Evolutionary conservation across 768 basidiomycete species (phyloP).

Genomic region (Lactarius akahatsu): DNA sequence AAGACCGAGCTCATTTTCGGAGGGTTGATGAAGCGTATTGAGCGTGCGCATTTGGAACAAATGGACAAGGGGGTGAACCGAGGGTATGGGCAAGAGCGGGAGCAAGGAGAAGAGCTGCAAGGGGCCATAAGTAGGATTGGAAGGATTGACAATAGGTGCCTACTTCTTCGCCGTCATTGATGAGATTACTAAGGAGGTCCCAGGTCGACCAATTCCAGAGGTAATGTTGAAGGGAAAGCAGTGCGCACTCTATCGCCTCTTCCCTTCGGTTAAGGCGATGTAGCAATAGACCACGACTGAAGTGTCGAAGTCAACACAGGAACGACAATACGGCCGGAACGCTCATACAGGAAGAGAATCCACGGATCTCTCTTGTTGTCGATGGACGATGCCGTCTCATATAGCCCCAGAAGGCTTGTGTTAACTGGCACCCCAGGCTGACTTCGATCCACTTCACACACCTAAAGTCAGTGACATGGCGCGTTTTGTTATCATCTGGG

Average conservation of each 20-base stretch:
- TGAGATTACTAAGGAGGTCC: constrained; percentile 26
- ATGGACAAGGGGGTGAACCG: constrained; percentile 54
- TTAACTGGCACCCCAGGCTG: constrained; percentile 71
- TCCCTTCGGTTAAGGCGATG: constrained; percentile 75
- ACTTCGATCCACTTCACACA: constrained; percentile 58
- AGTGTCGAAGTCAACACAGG: constrained; percentile 14
- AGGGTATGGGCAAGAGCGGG: constrained; percentile 47
- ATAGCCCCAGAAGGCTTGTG: constrained; percentile 51
- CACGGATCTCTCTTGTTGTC: constrained; percentile 69
- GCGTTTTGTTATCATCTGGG: background rate
- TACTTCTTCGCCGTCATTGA: constrained; percentile 30
- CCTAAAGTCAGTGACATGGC: background rate
- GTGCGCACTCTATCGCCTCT: constrained; percentile 79
- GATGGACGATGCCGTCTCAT: constrained; percentile 47
- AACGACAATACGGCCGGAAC: constrained; percentile 7
- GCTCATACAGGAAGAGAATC: constrained; percentile 70
- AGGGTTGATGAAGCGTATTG: constrained; percentile 86
- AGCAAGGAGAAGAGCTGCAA: constrained; percentile 46
- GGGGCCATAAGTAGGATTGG: constrained; percentile 4
- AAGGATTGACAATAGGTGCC: background rate
- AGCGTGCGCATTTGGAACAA: constrained; percentile 87
- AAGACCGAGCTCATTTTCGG: constrained; percentile 78
- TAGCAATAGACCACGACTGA: constrained; percentile 81
- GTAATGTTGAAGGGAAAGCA: constrained; percentile 50
- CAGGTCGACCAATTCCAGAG: constrained; percentile 30